Base-by-base conservation (phyloP, 2,329 filamentous ascomycete genomes). In the Cryphonectria nitschkei region DNA sequence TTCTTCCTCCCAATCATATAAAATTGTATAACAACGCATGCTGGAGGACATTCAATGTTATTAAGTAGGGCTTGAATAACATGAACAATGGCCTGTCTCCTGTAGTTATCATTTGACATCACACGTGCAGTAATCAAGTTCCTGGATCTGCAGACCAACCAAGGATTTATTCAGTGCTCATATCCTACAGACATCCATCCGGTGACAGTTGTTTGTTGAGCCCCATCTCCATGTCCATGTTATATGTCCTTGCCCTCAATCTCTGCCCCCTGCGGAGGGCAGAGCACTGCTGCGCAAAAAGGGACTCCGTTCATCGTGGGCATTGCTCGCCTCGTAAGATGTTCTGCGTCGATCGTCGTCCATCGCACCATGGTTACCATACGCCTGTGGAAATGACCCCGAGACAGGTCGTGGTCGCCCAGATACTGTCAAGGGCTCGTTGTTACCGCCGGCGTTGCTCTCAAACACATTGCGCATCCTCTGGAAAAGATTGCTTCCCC, bases 381-480 rank as follows among this genome's bases (percentile, higher is more conserved):
- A 19, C 19, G 16, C n/a, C 19, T 37, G 29, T 61, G 56, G 3
- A 50, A 50, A 67, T 67, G 29, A 73, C 29, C 56, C 69, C 54
- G 52, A 60, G 34, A 14, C 68, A 54, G 11, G 68, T 61, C 4
- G 29, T n/a, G 19, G 13, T 8, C 54, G 54, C 13, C 54, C 54
- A 34, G 54, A 1, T 2, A 14, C 8, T 34, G 6, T 26, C 54
- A n/a, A n/a, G 8, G 26, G 26, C 6, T 65, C 63, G 26, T 14
- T 41, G 58, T n/a, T 65, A n/a, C 46, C 46, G 2, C 65, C 70
- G 26, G 74, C 29, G n/a, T n/a, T 50, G 43, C 50, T 62, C 73
- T 83, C 82, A 67, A 83, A 84, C 56, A 84, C 80, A 70, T 75
- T 82, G 32, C 82, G 79, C 78, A 84, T 81, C 43, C 79, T 78